Evolutionary conservation across 179 eudicot species (phyloP).

Genomic region (Sideroxylon spinosum): DNA sequence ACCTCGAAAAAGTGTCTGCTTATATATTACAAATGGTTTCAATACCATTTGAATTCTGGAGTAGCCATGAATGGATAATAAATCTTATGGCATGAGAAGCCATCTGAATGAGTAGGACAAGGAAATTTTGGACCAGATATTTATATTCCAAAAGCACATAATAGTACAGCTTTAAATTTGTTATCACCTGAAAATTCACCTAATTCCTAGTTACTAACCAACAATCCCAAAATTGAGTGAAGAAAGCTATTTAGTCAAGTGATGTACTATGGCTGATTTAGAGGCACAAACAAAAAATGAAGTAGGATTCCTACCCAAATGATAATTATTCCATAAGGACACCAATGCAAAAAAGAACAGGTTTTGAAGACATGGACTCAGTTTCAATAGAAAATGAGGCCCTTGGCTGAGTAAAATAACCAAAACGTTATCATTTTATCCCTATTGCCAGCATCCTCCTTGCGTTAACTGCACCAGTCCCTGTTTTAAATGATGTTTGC

Average conservation of each 20-base stretch:
- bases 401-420: background rate
- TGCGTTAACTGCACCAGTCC: background rate
- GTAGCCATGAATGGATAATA: background rate
- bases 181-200: background rate
- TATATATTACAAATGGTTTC: too few relatives aligned
- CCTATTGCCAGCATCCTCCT: slow-evolving; percentile 7
- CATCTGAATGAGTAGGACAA: background rate
- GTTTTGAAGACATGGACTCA: background rate
- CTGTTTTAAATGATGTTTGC: background rate
- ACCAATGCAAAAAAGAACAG: background rate
- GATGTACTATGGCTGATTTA: background rate
- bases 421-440: slow-evolving; percentile 4
- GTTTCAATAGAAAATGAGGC: background rate
- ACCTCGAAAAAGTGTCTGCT: background rate
- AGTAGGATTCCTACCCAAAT: background rate
- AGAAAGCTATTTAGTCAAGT: background rate
- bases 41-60: too few relatives aligned
- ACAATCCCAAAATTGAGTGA: background rate
- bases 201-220: background rate
- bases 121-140: slow-evolving; percentile 1
- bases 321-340: background rate
- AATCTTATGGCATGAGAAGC: background rate
- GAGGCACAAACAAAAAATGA: background rate
- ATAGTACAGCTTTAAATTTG: slow-evolving; percentile 3
- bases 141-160: background rate